Evolutionary conservation across 192 early-diverging fungal species (phyloP), one percentile per base, ranked within the genome.

Genomic region (Chytriomyces sp.): DNA sequence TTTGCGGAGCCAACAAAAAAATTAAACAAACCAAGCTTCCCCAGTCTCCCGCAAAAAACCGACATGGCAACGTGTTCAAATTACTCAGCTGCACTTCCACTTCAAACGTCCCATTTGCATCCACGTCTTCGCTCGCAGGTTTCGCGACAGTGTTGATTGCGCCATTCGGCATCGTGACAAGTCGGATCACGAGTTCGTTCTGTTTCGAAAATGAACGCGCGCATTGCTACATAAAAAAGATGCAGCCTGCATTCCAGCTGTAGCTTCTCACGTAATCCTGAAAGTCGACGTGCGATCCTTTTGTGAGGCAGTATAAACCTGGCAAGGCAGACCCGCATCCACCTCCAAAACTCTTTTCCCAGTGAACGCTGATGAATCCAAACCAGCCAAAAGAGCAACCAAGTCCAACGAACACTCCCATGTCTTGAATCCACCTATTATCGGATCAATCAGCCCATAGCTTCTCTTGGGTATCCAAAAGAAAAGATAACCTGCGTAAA

Each of bases 331-430:
- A 93, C 28, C 95, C 97, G 78, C 95, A 97, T 9, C 97, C 60
- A 79, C 79, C 80, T 81, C 83, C 48, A 86, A 50, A 7, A 79
- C 75, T 45, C 70, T 65, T 60, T 77, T 77, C 7, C 79, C 74
- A 7, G 35, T 7, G 62, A 64, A 62, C 23, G 1, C 7, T 18
- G 11, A 0, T 9, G 16, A 2, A 10, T 11, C 7, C 23, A 70
- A 23, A 11, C 71, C 79, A 7, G 45, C 46, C 4, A 87, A 64
- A 50, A 80, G 81, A 61, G 87, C 79, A 20, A 96, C 88, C 64
- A 98, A 82, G 84, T 98, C 97, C 45, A 94, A 70, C 8, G 94
- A 90, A 79, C 96, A 97, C 78, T 98, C 97, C 97, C 97, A 98
- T 0, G 97, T 98, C 82, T 98, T 98, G 69, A 97, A 87, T 11